Conservation (phyloP, 2,329 filamentous ascomycete species). For the Lithohypha guttulata region DNA sequence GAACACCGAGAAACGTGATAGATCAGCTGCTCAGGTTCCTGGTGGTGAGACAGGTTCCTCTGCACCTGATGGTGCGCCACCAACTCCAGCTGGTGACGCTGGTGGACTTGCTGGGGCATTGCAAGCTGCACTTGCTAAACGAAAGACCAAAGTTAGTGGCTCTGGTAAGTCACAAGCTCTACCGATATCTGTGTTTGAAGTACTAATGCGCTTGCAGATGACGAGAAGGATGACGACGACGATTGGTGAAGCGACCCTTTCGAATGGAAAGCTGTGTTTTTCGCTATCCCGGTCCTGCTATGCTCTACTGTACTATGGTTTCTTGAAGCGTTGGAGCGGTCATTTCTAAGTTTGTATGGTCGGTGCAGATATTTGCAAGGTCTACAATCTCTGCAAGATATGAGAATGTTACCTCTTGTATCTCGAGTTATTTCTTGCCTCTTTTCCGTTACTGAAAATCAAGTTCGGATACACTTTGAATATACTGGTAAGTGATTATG, state of each 20-base stretch:
- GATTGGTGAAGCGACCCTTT: conserved; percentile 31
- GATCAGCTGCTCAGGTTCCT: conserved; percentile 35
- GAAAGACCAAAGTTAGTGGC: conserved; percentile 88
- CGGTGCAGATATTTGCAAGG: background rate
- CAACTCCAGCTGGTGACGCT: conserved; percentile 25
- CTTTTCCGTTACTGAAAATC: too few species aligned
- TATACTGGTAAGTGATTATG: too few species aligned
- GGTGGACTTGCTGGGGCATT: conserved; percentile 71
- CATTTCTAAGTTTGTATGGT: background rate
- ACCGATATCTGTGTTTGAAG: background rate
- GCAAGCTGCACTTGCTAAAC: conserved; percentile 63
- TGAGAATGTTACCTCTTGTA: too few species aligned
- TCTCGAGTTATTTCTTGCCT: too few species aligned
- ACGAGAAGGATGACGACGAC: conserved; percentile 37
- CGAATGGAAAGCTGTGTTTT: background rate
- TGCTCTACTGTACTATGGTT: background rate
- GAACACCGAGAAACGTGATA: conserved; percentile 36
- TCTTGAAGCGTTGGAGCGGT: background rate
- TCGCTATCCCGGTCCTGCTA: background rate
- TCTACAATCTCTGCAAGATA: too few species aligned
- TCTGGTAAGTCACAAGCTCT: conserved; percentile 60
- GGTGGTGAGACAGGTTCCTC: conserved; percentile 46
- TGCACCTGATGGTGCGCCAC: conserved; percentile 42
- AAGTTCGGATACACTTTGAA: too few species aligned
- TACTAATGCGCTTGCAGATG: conserved; percentile 30